phyloP scores from a whole-genome alignment of 495 filamentous ascomycete genomes.

The Tuber umbilicatum region DNA sequence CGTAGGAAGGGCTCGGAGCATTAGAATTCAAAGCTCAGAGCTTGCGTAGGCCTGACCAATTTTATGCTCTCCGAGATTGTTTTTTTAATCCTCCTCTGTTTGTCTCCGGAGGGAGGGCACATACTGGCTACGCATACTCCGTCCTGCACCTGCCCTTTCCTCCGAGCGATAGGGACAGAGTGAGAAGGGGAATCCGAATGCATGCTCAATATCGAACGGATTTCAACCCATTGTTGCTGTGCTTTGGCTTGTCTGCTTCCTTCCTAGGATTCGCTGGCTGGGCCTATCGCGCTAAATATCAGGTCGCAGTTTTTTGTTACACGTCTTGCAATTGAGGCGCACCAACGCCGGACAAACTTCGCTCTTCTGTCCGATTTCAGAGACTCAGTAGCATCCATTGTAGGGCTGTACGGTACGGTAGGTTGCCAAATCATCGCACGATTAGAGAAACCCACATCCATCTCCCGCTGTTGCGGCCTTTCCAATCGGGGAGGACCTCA shows the following conservation, averaged over 20 bases:
- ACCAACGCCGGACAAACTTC: constrained; percentile 39
- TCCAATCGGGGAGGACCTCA: constrained; percentile 38
- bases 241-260: constrained; percentile 4
- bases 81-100: background rate
- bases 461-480: constrained; percentile 40
- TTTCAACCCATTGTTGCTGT: background rate
- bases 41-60: background rate
- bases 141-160: background rate
- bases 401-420: constrained; percentile 40
- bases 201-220: background rate
- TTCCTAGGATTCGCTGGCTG: background rate
- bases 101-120: background rate
- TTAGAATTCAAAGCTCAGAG: background rate
- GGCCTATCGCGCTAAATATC: background rate
- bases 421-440: constrained; percentile 36
- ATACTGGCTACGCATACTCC: background rate
- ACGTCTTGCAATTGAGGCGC: constrained; percentile 29
- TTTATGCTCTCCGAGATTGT: background rate
- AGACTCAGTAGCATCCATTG: constrained; percentile 35
- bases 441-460: constrained; percentile 19
- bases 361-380: constrained; percentile 30
- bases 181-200: background rate
- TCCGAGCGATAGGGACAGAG: background rate
- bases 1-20: background rate
- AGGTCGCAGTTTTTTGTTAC: constrained; percentile 22